Base-by-base conservation (phyloP, 495 filamentous ascomycete species). In the Lindgomyces ingoldianus region DNA sequence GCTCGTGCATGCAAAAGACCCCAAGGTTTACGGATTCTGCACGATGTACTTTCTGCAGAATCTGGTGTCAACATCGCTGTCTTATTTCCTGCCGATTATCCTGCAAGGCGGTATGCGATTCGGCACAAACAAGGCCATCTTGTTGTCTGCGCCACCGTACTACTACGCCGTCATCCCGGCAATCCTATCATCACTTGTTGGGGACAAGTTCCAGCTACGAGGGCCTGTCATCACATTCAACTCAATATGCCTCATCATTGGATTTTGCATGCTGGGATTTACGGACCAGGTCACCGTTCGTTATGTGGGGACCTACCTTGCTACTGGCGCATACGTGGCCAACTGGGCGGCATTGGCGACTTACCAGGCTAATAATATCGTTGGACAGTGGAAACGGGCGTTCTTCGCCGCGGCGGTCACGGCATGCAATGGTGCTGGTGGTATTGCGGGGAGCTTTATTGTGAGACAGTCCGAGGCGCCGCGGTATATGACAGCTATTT, bases 301-400 rank as follows among this genome's bases (percentile, higher is more conserved):
- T 21, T 92, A 91, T 67, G 76, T 90, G 21, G 89, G 89, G 1
- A 87, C 86, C 0, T 91, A 85, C 71, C 81, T 93, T 1, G 86
- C 89, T 0, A 91, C 89, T 0, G 89, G 89, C 0, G 88, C 89
- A 0, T 93, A 91, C 65, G 81, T 93, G 3, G 85, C 83, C 2
- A 93, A 93, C 63, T 93, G 89, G 89, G 88, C 89, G 0, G 89
- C 88, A 1, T 74, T 92, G 55, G 89, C 84, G 66, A 63, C 66
- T 12, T 69, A 62, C 24, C 60, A 63, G 39, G 52, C 66, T 4
- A 60, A 64, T 36, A 64, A 60, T 42, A 50, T 57, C 24, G 45
- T 18, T 22, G 78, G 82, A 1, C 89, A 91, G 69, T 92, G 90
- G 89, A 91, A 91, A 73, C 79, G 89, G 21, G 87, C 84, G 0